Percentiles rank a stretch among this genome's conserved stretches.
Conservation (phyloP, 352 stramenopile species). For the Globisporangium radiosum region DNA sequence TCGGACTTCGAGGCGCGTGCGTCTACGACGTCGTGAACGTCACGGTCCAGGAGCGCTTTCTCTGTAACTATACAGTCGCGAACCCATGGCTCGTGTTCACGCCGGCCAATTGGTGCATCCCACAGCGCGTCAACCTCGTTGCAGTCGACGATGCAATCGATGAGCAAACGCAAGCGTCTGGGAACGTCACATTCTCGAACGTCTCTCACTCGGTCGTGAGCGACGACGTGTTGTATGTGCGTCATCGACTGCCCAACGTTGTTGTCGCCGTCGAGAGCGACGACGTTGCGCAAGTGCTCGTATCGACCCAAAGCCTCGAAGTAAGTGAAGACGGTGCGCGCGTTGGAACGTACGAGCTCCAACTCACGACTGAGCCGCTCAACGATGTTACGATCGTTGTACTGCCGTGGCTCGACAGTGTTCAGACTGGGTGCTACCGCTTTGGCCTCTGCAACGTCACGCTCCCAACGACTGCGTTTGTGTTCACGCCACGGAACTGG, state of each 20-base stretch:
- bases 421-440: slow-evolving; percentile 61
- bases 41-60: slow-evolving; percentile 56
- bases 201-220: slow-evolving; percentile 57
- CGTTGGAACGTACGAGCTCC: slow-evolving; percentile 37
- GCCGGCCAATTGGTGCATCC: slow-evolving; percentile 58
- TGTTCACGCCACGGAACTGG: slow-evolving; percentile 64
- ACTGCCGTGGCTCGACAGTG: slow-evolving; percentile 53
- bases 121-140: slow-evolving; percentile 38
- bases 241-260: slow-evolving; percentile 27
- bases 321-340: slow-evolving; percentile 50
- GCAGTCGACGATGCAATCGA: slow-evolving; percentile 60
- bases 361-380: slow-evolving; percentile 55
- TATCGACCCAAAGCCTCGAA: slow-evolving; percentile 44
- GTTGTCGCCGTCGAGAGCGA: slow-evolving; percentile 50
- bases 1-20: slow-evolving; percentile 45
- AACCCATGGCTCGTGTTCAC: slow-evolving; percentile 76
- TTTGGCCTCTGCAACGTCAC: slow-evolving; percentile 73
- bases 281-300: slow-evolving; percentile 48
- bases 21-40: slow-evolving; percentile 61
- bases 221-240: slow-evolving; percentile 59
- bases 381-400: slow-evolving; percentile 55
- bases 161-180: slow-evolving; percentile 31
- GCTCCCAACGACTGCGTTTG: slow-evolving; percentile 33
- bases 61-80: slow-evolving; percentile 71
- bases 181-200: slow-evolving; percentile 48